phyloP scores from a whole-genome alignment of 108 stramenopile species.

The Epithemia pelagica region DNA sequence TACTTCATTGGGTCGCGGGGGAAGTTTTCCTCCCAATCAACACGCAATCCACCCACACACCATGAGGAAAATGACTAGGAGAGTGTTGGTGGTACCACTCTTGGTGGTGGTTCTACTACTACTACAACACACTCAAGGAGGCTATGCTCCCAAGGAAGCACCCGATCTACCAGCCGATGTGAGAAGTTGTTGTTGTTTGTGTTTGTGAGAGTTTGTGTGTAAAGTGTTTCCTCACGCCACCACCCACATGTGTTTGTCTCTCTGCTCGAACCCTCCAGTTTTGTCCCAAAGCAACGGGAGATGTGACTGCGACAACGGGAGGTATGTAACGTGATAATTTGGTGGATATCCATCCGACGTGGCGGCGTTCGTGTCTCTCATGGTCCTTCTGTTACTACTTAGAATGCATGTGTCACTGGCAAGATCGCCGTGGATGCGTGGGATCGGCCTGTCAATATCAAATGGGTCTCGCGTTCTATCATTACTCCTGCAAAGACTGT shows the following conservation, averaged over 20 bases:
- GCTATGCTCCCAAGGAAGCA: constrained; percentile 5
- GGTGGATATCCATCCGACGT: not conserved
- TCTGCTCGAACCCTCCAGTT: too few relatives aligned
- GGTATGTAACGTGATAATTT: constrained; percentile 29
- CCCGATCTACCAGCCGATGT: constrained; percentile 12
- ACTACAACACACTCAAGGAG: not conserved
- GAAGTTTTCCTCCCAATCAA: too few relatives aligned
- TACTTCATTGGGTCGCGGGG: too few relatives aligned
- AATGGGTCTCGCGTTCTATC: constrained; percentile 77
- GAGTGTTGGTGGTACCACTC: too few relatives aligned
- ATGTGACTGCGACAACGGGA: constrained; percentile 69
- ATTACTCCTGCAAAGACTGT: constrained; percentile 73
- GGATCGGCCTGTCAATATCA: constrained; percentile 68
- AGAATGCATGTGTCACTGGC: constrained; percentile 89
- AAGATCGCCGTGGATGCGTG: constrained; percentile 66
- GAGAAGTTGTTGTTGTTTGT: constrained; percentile 4
- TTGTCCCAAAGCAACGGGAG: constrained; percentile 63
- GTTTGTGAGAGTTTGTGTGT: too few relatives aligned
- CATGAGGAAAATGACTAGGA: too few relatives aligned
- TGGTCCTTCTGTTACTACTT: too few relatives aligned
- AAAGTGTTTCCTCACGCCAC: too few relatives aligned
- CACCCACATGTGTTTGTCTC: too few relatives aligned
- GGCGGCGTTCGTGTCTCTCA: too few relatives aligned
- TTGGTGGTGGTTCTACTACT: too few relatives aligned
- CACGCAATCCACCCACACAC: too few relatives aligned